Percentiles rank a stretch among this genome's conserved stretches.
These are phyloP conservation scores for Colletotrichum liaoningense DNA, from an alignment of 2,329 filamentous ascomycete species.

Conservation along the genomic window DNA sequence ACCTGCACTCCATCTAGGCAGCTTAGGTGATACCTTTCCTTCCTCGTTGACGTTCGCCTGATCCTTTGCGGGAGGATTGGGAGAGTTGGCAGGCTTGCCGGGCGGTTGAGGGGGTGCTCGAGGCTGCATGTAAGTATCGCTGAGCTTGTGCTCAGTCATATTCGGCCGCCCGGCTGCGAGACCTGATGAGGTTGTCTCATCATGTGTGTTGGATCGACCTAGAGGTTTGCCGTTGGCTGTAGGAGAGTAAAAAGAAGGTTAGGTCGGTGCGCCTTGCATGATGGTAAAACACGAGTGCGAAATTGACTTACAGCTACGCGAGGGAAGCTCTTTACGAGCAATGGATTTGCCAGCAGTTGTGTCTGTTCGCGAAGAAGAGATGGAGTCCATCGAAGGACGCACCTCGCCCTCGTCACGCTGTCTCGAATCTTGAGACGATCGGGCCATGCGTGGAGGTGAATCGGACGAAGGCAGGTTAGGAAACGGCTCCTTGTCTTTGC, in stretches of 20 bases:
- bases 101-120: constrained; percentile 67
- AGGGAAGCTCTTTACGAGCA: constrained; percentile 72
- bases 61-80: constrained; percentile 57
- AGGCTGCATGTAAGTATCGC: constrained; percentile 68
- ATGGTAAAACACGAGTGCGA: constrained; percentile 33
- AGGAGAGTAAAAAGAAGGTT: constrained; percentile 34
- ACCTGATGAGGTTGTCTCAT: constrained; percentile 38
- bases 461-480: constrained; percentile 39
- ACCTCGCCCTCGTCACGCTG: constrained; percentile 65
- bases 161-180: constrained; percentile 41
- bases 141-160: constrained; percentile 55
- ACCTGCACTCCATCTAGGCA: constrained; percentile 81
- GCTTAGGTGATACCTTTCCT: constrained; percentile 70
- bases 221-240: constrained; percentile 50
- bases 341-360: constrained; percentile 60
- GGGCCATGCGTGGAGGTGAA: constrained; percentile 52
- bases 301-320: constrained; percentile 56
- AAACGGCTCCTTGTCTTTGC: constrained; percentile 50
- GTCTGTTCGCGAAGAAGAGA: constrained; percentile 52
- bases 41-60: constrained; percentile 55
- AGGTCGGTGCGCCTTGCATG: constrained; percentile 32
- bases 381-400: constrained; percentile 56
- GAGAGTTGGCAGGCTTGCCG: constrained; percentile 44
- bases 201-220: constrained; percentile 39
- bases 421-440: constrained; percentile 70